A percentile compares a stretch with the other conserved stretches of the same genome.
Evolutionary conservation across 805 yeast species (phyloP).

Genomic region (Yamadazyma takamatsuzukensis): DNA sequence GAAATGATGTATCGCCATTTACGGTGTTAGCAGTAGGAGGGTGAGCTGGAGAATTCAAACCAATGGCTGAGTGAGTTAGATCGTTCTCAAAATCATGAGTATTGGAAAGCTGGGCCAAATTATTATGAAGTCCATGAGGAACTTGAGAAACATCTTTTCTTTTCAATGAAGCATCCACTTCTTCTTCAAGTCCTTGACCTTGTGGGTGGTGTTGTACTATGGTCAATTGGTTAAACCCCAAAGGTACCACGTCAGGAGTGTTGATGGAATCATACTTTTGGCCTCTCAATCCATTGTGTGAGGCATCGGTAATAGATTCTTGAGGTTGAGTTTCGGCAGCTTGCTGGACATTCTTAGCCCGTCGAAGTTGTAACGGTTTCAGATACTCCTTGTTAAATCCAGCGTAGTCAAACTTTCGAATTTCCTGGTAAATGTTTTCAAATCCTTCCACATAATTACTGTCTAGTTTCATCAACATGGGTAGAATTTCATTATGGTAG

Average conservation of each 20-base stretch:
- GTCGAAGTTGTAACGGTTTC: slow-evolving; percentile 18
- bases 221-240: slow-evolving; percentile 3
- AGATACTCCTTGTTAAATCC: slow-evolving; percentile 25
- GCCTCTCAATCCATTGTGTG: slow-evolving; percentile 11
- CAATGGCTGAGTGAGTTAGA: too few relatives aligned
- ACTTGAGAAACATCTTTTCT: too few relatives aligned
- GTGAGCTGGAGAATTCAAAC: too few relatives aligned
- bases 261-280: slow-evolving; percentile 12
- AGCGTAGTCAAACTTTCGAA: slow-evolving; percentile 30
- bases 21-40: too few relatives aligned
- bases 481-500: slow-evolving; percentile 35
- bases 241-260: slow-evolving; percentile 3
- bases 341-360: slow-evolving; percentile 6
- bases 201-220: too few relatives aligned
- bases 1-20: too few relatives aligned
- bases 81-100: slow-evolving; percentile 9
- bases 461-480: slow-evolving; percentile 26
- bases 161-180: too few relatives aligned
- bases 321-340: neutral
- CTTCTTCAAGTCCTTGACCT: too few relatives aligned
- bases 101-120: neutral
- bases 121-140: too few relatives aligned
- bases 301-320: neutral
- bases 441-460: slow-evolving; percentile 25
- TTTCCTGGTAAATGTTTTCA: slow-evolving; percentile 24